A percentile compares a stretch with the other conserved stretches of the same genome.
Conservation (phyloP, 805 yeast species). For the Spencermartinsiella europaea region DNA sequence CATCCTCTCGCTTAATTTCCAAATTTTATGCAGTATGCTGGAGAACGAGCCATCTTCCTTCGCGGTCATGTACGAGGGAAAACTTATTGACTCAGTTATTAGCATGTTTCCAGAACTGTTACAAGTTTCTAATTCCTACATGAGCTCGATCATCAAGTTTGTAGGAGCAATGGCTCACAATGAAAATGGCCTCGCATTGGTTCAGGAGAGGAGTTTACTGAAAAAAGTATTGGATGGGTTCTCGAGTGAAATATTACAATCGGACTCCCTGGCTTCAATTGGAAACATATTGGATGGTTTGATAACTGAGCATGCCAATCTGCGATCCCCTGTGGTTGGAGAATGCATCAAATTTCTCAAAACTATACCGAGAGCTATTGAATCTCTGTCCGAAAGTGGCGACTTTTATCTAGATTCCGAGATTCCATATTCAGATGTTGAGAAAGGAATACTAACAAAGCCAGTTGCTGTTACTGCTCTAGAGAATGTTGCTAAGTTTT, state of each 20-base stretch:
- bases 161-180: conserved; percentile 81
- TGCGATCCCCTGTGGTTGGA: conserved; percentile 53
- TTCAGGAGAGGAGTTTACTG: conserved; percentile 39
- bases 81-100: conserved; percentile 60
- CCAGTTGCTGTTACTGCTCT: conserved; percentile 14
- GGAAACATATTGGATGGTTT: conserved; percentile 75
- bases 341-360: conserved; percentile 34
- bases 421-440: not conserved
- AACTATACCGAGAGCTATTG: conserved; percentile 28
- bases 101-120: conserved; percentile 52
- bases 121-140: conserved; percentile 47
- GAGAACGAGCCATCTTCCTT: conserved; percentile 91
- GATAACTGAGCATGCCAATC: conserved; percentile 73
- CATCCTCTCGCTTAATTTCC: conserved; percentile 54
- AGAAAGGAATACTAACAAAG: not conserved
- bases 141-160: conserved; percentile 62
- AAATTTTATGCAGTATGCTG: conserved; percentile 62
- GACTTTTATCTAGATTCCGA: conserved; percentile 18
- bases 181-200: conserved; percentile 58
- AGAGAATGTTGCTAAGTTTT: conserved; percentile 20
- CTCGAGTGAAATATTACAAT: conserved; percentile 44
- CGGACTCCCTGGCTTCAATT: conserved; percentile 45
- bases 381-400: conserved; percentile 15
- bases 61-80: conserved; percentile 71
- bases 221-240: conserved; percentile 47